Base-by-base conservation (phyloP, 2,329 filamentous ascomycete species). In the Chaetothyriales sp. region DNA sequence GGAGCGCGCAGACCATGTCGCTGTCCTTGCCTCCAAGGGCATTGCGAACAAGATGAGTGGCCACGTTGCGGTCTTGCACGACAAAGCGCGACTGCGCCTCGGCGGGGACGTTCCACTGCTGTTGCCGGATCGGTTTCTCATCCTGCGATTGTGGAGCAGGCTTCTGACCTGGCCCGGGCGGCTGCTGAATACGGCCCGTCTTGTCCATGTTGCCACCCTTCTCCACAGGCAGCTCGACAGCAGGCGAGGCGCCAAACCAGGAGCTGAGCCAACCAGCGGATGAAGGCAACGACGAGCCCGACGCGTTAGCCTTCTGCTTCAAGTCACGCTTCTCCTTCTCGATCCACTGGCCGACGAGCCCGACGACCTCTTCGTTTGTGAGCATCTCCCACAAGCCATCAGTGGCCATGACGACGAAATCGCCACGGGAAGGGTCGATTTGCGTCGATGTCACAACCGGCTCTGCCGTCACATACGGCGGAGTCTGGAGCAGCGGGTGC, bases 311-410 rank as follows among this genome's bases (percentile, higher is more conserved):
- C 12, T 36, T 50, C 10, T n/a, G n/a, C n/a, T 50, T 48, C 43
- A 55, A 49, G 2, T 61, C 57, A 44, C 58, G 61, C 52, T 67
- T 72, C 59, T 95, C 84, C 19, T 79, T 80, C 66, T 98, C 92
- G 46, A 98, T 80, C 92, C 92, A 98, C 66, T 94, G 87, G 15
- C 90, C 93, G 3, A 98, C 92, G 2, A 98, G 78, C 0, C 92
- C 92, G 48, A 98, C 85, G 1, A 95, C 92, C 71, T 98, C 92
- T 64, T 98, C 92, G 62, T 96, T 98, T 46, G 87, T 95, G 55
- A 98, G 75, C 92, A 96, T 96, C 69, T 98, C 92, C 92, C 92
- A 98, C 0, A 98, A 75, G 3, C 92, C 92, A 64, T 98, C 92
- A 0, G 92, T 95, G 19, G 92, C 92, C 74, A 98, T 82, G 55